phyloP scores from a whole-genome alignment of 306 rosid species.

The Alnus glutinosa region DNA sequence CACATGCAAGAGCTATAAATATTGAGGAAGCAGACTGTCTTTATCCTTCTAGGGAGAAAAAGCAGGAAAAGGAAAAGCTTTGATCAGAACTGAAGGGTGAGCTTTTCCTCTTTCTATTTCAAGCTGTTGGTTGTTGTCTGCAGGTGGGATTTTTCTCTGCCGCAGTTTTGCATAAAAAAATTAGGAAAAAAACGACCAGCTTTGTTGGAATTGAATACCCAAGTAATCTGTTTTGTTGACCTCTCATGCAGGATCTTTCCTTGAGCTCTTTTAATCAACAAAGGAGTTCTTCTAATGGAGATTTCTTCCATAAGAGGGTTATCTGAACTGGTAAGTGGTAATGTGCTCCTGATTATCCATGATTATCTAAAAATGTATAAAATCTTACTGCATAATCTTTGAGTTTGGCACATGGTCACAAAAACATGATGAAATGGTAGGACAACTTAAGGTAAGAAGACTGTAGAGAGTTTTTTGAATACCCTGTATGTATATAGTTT shows the following conservation, averaged over 20 bases:
- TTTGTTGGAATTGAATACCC: slow-evolving; percentile 4
- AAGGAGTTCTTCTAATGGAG: slow-evolving; percentile 50
- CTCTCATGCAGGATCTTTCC: slow-evolving; percentile 30
- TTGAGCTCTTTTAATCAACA: slow-evolving; percentile 22
- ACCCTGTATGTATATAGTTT: background rate
- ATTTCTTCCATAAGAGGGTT: slow-evolving; percentile 51
- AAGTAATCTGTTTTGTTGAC: slow-evolving; percentile 22
- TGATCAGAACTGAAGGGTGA: slow-evolving; percentile 32
- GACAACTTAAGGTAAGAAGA: background rate
- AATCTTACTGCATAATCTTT: background rate
- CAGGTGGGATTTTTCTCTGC: background rate
- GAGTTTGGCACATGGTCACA: background rate
- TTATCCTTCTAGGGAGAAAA: slow-evolving; percentile 17
- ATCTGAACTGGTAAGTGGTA: slow-evolving; percentile 61
- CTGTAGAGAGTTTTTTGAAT: background rate
- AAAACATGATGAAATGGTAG: background rate
- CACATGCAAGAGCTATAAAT: slow-evolving; percentile 36
- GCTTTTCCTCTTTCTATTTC: slow-evolving; percentile 28
- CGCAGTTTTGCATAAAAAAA: background rate
- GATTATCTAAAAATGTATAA: background rate
- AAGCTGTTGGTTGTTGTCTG: background rate
- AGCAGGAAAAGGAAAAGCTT: slow-evolving; percentile 17
- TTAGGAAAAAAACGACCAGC: background rate
- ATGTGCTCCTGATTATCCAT: background rate
- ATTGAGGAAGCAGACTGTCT: slow-evolving; percentile 27